Conservation (phyloP, 2,329 filamentous ascomycete genomes). For the Drechslerella dactyloides region DNA sequence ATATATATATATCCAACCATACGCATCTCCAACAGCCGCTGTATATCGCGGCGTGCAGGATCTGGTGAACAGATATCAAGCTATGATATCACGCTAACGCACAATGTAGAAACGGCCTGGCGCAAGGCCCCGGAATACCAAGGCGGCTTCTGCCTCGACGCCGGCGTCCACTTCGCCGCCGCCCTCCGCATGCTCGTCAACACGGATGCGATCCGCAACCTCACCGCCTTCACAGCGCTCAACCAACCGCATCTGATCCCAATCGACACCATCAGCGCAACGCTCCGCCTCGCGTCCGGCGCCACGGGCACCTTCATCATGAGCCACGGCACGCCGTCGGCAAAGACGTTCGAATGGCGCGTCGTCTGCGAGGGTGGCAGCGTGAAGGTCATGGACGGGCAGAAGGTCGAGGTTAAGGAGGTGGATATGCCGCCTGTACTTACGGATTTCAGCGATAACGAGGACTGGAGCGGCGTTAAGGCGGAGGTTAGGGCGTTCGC, state of each 20-base stretch:
- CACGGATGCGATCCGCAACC: conserved; percentile 59
- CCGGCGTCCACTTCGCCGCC: conserved; percentile 75
- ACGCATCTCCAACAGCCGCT: no score
- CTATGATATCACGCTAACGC: no score
- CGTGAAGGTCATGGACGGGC: conserved; percentile 62
- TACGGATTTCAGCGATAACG: conserved; percentile 60
- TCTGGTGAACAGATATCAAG: no score
- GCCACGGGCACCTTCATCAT: conserved; percentile 66
- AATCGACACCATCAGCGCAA: conserved; percentile 70
- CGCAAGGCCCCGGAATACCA: conserved; percentile 73
- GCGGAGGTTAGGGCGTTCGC: conserved; percentile 70
- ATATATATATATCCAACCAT: no score
- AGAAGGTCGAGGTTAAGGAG: conserved; percentile 58
- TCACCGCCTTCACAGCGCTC: conserved; percentile 66
- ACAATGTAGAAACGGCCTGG: conserved; percentile 62
- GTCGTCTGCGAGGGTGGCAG: conserved; percentile 67
- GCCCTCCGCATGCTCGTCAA: conserved; percentile 67
- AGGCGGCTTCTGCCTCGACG: conserved; percentile 78
- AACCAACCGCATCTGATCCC: conserved; percentile 67
- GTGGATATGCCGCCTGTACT: conserved; percentile 56
- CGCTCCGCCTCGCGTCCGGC: conserved; percentile 64
- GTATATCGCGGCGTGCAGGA: no score
- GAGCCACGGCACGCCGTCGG: conserved; percentile 65
- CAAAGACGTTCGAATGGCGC: conserved; percentile 64
- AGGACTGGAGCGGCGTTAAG: conserved; percentile 63